Conservation (phyloP, 2,329 filamentous ascomycete species). For the Capronia epimyces region DNA sequence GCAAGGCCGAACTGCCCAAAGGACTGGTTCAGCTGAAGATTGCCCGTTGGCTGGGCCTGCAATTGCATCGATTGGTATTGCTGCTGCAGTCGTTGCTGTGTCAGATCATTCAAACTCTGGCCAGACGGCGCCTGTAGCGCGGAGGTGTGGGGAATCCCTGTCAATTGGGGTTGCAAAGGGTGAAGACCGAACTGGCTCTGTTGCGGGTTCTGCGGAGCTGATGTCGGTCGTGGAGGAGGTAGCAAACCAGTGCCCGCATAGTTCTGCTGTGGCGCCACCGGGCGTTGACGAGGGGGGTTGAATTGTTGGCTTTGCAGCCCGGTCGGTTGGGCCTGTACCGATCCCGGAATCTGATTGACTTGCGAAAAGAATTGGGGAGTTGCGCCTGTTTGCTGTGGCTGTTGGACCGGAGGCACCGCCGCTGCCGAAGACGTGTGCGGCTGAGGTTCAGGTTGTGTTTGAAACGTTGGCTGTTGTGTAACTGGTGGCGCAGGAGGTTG, state of each 20-base stretch:
- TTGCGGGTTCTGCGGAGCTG: slow-evolving; percentile 72
- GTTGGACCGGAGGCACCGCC: slow-evolving; percentile 34
- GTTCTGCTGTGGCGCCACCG: slow-evolving; percentile 56
- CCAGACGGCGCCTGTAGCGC: slow-evolving; percentile 63
- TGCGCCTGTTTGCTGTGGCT: slow-evolving; percentile 39
- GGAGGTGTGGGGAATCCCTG: slow-evolving; percentile 57
- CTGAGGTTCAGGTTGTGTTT: slow-evolving; percentile 34
- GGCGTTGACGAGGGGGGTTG: slow-evolving; percentile 56
- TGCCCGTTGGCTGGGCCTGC: slow-evolving; percentile 62
- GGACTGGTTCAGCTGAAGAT: slow-evolving; percentile 36
- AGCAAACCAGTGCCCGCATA: slow-evolving; percentile 60
- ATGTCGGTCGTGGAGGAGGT: slow-evolving; percentile 77
- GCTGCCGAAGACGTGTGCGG: slow-evolving; percentile 31
- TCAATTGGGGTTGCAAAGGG: slow-evolving; percentile 77
- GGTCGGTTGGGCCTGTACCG: slow-evolving; percentile 31
- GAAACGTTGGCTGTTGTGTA: slow-evolving; percentile 36
- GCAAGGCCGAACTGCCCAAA: slow-evolving; percentile 38
- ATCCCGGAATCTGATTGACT: slow-evolving; percentile 35
- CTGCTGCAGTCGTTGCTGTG: slow-evolving; percentile 60
- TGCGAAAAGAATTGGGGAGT: slow-evolving; percentile 49
- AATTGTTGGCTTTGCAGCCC: slow-evolving; percentile 30
- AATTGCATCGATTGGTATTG: slow-evolving; percentile 45
- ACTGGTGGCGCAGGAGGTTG: slow-evolving; percentile 37
- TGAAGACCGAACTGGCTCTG: slow-evolving; percentile 67
- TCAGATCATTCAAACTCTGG: slow-evolving; percentile 70